Conservation (phyloP, 2,329 filamentous ascomycete species). For the Aureobasidium musti region DNA sequence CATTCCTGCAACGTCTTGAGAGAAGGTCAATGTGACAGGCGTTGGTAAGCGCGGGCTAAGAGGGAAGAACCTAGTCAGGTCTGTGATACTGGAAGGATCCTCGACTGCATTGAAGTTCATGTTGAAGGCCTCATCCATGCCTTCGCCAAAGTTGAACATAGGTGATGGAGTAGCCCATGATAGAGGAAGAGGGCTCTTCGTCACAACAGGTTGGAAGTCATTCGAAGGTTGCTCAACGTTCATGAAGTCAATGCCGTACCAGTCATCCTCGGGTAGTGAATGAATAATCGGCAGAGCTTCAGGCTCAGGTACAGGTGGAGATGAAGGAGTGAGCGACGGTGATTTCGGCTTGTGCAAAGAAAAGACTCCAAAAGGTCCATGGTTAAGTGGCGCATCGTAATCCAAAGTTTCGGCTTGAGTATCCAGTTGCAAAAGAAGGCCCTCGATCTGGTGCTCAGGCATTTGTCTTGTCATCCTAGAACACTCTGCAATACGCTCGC, state of each 20-base stretch:
- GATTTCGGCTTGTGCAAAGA: not conserved
- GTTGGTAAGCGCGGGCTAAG: slow-evolving; percentile 20
- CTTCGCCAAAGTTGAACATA: slow-evolving; percentile 11
- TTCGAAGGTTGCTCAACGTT: slow-evolving; percentile 14
- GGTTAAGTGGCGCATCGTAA: not conserved
- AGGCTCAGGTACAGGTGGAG: slow-evolving; percentile 15
- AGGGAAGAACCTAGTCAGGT: slow-evolving; percentile 16
- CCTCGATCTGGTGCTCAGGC: slow-evolving; percentile 12
- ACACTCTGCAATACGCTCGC: slow-evolving; percentile 22
- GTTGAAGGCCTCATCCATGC: slow-evolving; percentile 19
- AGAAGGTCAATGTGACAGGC: slow-evolving; percentile 16
- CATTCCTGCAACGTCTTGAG: slow-evolving; percentile 22
- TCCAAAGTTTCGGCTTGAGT: not conserved
- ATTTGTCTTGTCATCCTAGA: slow-evolving; percentile 11
- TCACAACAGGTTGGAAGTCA: slow-evolving; percentile 3
- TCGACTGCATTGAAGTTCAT: not conserved
- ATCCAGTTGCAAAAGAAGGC: slow-evolving; percentile 12
- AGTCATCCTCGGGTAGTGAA: slow-evolving; percentile 12
- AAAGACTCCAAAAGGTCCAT: slow-evolving; percentile 26
- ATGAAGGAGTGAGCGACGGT: slow-evolving; percentile 7
- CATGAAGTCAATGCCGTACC: slow-evolving; percentile 21
- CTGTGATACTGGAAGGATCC: slow-evolving; percentile 1
- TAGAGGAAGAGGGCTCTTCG: slow-evolving; percentile 9
- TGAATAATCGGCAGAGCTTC: not conserved
- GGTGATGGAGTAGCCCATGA: slow-evolving; percentile 14